Conservation (phyloP, 2,329 filamentous ascomycete genomes). For the Colletotrichum orbiculare region DNA sequence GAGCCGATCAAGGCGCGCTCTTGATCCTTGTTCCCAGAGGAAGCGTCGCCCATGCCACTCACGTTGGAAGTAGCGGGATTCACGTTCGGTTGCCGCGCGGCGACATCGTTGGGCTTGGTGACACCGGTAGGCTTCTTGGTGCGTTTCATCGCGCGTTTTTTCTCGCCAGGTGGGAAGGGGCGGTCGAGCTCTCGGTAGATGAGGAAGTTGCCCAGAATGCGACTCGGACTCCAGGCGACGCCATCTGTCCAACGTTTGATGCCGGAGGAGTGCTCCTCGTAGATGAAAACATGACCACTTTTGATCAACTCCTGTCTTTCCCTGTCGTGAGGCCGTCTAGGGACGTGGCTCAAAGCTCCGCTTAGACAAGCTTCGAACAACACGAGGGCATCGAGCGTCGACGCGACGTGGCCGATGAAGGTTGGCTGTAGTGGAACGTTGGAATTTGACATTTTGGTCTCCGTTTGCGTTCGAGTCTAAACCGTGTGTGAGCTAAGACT, state of each 20-base stretch:
- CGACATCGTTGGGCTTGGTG: slow-evolving; percentile 45
- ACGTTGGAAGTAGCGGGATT: slow-evolving; percentile 11
- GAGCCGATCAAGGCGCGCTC: slow-evolving; percentile 58
- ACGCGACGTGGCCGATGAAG: slow-evolving; percentile 74
- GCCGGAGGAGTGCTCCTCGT: slow-evolving; percentile 89
- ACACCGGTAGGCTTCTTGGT: slow-evolving; percentile 56
- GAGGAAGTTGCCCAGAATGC: slow-evolving; percentile 85
- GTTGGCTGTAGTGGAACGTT: slow-evolving; percentile 67
- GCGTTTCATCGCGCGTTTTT: slow-evolving; percentile 84
- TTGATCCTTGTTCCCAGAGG: slow-evolving; percentile 30
- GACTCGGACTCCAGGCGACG: slow-evolving; percentile 89
- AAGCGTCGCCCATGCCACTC: slow-evolving; percentile 29
- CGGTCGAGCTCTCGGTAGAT: slow-evolving; percentile 86
- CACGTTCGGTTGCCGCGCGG: slow-evolving; percentile 39
- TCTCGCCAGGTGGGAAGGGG: slow-evolving; percentile 83
- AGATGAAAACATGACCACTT: slow-evolving; percentile 90
- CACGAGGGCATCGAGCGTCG: slow-evolving; percentile 79
- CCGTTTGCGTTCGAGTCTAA: slow-evolving; percentile 33
- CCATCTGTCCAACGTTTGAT: slow-evolving; percentile 97
- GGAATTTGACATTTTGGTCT: slow-evolving; percentile 43
- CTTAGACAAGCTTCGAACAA: slow-evolving; percentile 83
- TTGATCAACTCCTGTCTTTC: slow-evolving; percentile 82
- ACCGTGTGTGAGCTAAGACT: slow-evolving; percentile 26
- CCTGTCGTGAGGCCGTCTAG: slow-evolving; percentile 86
- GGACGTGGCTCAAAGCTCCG: slow-evolving; percentile 78